Conservation (phyloP, 805 yeast species). For the Millerozyma acaciae region DNA sequence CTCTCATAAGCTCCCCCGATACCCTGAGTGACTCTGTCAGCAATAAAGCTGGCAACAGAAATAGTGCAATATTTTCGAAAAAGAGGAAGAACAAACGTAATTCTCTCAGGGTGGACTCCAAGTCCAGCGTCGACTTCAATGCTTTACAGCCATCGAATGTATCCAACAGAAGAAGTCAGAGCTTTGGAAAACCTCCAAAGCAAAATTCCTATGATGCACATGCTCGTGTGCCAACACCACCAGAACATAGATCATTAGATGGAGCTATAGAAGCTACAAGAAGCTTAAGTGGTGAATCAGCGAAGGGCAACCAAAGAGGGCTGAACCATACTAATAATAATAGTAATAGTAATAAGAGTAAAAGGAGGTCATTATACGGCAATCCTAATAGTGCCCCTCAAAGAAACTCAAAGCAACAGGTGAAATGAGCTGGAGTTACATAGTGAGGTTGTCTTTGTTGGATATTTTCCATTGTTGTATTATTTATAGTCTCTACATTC, state of each 20-base stretch:
- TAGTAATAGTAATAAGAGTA: conserved; percentile 10
- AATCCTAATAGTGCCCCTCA: no score
- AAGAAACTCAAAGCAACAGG: no score
- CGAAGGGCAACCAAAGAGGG: no score
- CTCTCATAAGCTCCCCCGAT: conserved; percentile 19
- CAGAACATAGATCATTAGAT: no score
- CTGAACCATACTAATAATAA: conserved; percentile 6
- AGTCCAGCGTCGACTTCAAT: conserved; percentile 16
- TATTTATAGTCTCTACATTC: no score
- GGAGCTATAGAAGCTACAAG: conserved; percentile 1
- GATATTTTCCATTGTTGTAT: no score
- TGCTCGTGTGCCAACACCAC: conserved; percentile 26
- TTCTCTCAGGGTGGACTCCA: conserved; percentile 27
- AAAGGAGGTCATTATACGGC: conserved; percentile 32
- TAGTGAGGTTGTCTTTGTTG: no score
- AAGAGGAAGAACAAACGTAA: conserved; percentile 33
- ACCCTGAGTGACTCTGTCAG: conserved; percentile 3
- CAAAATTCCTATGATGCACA: conserved; percentile 1
- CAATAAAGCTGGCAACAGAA: conserved; percentile 10
- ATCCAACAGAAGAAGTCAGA: conserved; percentile 14
- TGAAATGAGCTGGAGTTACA: no score
- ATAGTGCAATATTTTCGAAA: conserved; percentile 17
- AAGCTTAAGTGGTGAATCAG: conserved; percentile 2
- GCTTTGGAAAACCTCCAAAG: background rate
- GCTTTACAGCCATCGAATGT: conserved; percentile 16